Conservation (phyloP, 2,329 filamentous ascomycete genomes). For the Hymenotorrendiella dingleyae region DNA sequence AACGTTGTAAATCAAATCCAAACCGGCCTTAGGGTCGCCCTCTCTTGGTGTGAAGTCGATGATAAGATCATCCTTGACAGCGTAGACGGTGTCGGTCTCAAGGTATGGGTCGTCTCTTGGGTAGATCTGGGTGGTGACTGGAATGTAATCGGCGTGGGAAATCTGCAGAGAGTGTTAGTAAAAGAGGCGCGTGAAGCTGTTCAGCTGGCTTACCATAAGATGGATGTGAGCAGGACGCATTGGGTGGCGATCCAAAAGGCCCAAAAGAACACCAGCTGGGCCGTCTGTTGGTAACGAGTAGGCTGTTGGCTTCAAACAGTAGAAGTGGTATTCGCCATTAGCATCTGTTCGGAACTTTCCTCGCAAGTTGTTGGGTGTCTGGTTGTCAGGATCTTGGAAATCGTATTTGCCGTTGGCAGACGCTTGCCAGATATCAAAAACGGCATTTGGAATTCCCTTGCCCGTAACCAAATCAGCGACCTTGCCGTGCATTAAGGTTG, state of each 20-base stretch:
- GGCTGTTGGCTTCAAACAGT: conserved; percentile 43
- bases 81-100: conserved; percentile 45
- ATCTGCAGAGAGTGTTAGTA: conserved; percentile 32
- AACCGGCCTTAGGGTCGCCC: conserved; percentile 26
- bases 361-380: conserved; percentile 54
- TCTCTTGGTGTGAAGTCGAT: conserved; percentile 2
- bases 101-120: conserved; percentile 61
- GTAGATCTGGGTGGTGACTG: conserved; percentile 73
- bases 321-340: conserved; percentile 49
- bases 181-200: background rate
- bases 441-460: conserved; percentile 36
- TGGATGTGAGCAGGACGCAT: conserved; percentile 56
- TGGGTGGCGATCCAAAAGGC: conserved; percentile 48
- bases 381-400: no score
- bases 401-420: conserved; percentile 52
- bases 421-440: conserved; percentile 62
- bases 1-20: conserved; percentile 33
- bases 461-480: conserved; percentile 38
- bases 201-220: conserved; percentile 36
- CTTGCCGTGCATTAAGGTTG: conserved; percentile 52
- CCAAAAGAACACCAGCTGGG: conserved; percentile 46
- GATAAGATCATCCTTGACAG: conserved; percentile 7
- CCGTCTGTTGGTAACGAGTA: conserved; percentile 39
- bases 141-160: conserved; percentile 53
- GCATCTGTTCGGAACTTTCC: conserved; percentile 54